Conservation (phyloP, 768 basidiomycete genomes). For the Myochromella boudieri region DNA sequence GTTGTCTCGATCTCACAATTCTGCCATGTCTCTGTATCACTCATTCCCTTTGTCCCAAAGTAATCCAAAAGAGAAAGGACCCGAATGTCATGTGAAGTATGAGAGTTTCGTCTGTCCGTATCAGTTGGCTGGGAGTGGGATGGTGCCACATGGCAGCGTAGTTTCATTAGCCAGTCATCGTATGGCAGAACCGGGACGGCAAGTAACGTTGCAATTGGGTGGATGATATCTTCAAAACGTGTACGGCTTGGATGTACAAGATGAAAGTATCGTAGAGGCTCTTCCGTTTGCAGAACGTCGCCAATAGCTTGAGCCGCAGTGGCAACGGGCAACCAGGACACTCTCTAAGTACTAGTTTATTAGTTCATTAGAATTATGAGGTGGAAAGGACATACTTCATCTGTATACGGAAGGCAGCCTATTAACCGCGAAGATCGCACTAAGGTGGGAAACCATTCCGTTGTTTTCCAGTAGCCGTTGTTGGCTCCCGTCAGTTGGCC, state of each 20-base stretch:
- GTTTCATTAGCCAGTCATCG: not conserved
- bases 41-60: not conserved
- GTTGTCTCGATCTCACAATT: constrained; percentile 4
- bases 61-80: constrained; percentile 4
- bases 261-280: constrained; percentile 9
- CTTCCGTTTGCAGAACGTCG: constrained; percentile 11
- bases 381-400: not conserved
- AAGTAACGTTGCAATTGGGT: not conserved
- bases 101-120: not conserved
- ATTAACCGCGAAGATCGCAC: constrained; percentile 3
- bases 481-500: constrained; percentile 36
- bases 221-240: not conserved
- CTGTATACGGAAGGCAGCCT: constrained; percentile 4
- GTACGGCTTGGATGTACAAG: constrained; percentile 17
- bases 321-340: constrained; percentile 25
- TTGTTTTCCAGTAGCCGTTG: constrained; percentile 36
- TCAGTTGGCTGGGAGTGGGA: not conserved
- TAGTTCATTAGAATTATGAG: too few relatives aligned
- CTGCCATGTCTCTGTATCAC: constrained; percentile 1
- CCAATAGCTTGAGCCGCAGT: constrained; percentile 17
- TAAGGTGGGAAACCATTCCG: constrained; percentile 37
- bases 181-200: not conserved
- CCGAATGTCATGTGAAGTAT: not conserved
- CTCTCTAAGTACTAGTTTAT: too few relatives aligned
- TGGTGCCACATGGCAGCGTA: not conserved